phyloP scores from a whole-genome alignment of 1,284 basidiomycete species.

The Stereum hirsutum region DNA sequence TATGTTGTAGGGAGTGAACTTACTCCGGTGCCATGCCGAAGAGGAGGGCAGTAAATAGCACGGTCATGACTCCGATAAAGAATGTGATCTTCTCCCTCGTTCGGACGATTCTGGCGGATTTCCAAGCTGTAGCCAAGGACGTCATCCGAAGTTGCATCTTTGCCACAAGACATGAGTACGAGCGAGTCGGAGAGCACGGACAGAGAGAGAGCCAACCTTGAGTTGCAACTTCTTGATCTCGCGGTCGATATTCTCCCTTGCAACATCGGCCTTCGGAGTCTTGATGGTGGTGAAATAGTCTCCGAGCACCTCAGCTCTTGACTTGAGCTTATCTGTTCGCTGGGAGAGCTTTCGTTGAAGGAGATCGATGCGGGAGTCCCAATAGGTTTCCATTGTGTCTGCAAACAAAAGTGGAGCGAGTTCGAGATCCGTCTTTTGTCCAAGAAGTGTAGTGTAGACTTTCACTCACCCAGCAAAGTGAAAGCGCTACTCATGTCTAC shows the following conservation, averaged over 20 bases:
- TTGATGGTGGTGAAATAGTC: conserved; percentile 47
- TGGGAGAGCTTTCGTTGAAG: conserved; percentile 82
- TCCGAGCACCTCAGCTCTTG: conserved; percentile 65
- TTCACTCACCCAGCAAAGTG: conserved; percentile 55
- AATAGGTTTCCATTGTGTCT: conserved; percentile 88
- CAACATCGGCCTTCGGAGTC: conserved; percentile 48
- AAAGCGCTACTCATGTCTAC: conserved; percentile 53
- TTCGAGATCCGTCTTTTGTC: not conserved
- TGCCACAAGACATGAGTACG: no score
- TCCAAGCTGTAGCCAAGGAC: conserved; percentile 68
- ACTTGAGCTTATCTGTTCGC: conserved; percentile 75
- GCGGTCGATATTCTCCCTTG: conserved; percentile 76
- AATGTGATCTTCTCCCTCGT: conserved; percentile 90
- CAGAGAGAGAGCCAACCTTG: conserved; percentile 31
- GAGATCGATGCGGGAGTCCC: conserved; percentile 85
- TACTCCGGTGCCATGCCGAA: conserved; percentile 80
- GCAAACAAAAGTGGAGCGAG: not conserved
- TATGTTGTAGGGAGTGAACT: conserved; percentile 27
- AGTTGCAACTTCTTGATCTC: conserved; percentile 77
- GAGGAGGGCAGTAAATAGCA: conserved; percentile 77
- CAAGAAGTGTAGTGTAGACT: conserved; percentile 1
- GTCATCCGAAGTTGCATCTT: conserved; percentile 72
- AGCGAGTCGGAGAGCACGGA: conserved; percentile 3
- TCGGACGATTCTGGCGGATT: conserved; percentile 84
- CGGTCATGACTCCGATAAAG: conserved; percentile 83